These are phyloP conservation scores for Trichoderma sp. DNA, from an alignment of 2,329 filamentous ascomycete species.

Conservation along the genomic window DNA sequence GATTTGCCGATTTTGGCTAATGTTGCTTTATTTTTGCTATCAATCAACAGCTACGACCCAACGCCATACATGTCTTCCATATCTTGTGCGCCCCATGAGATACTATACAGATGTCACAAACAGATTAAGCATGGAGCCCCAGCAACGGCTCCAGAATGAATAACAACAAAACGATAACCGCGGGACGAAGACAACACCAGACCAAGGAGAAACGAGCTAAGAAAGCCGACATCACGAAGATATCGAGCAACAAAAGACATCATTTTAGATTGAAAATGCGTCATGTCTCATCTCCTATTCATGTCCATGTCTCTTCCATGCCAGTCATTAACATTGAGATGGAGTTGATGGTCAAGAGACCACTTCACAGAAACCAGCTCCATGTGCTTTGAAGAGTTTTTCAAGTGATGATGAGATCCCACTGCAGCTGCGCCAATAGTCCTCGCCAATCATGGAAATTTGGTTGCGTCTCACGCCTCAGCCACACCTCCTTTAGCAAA, in stretches of 20 bases:
- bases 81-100: constrained; percentile 4
- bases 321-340: not conserved
- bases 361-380: constrained; percentile 14
- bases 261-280: constrained; percentile 13
- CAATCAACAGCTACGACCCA: constrained; percentile 4
- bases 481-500: constrained; percentile 16
- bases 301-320: not conserved
- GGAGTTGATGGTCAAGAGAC: constrained; percentile 2
- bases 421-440: constrained; percentile 13
- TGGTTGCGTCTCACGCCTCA: not conserved
- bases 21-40: not conserved
- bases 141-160: not conserved
- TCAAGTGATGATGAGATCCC: constrained; percentile 26
- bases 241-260: not conserved
- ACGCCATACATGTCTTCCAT: constrained; percentile 14
- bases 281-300: not conserved
- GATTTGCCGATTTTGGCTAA: constrained; percentile 21
- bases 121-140: not conserved
- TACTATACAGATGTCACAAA: not conserved
- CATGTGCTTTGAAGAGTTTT: not conserved
- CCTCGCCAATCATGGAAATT: constrained; percentile 20
- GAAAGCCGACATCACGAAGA: not conserved
- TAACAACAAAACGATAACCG: not conserved
- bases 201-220: not conserved
- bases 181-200: not conserved